Evolutionary conservation across 768 basidiomycete species (phyloP).

Genomic region (Mycena amicta): DNA sequence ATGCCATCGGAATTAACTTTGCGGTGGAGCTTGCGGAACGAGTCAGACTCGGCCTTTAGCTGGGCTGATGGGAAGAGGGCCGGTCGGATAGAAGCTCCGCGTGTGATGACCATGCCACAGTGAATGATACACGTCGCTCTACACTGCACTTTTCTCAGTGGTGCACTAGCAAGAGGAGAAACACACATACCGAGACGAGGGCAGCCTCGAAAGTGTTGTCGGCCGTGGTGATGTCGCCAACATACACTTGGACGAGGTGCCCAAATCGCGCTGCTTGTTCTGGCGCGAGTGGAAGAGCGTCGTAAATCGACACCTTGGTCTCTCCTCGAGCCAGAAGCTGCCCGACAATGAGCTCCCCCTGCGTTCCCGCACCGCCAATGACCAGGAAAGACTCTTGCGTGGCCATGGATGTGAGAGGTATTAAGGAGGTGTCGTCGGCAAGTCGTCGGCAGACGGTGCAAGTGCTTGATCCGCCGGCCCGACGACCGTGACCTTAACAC

Average conservation of each 20-base stretch:
- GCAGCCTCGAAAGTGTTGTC: constrained; percentile 38
- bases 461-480: too few species aligned
- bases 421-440: too few species aligned
- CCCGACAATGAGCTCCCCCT: constrained; percentile 49
- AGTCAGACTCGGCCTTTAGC: constrained; percentile 36
- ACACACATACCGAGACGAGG: constrained; percentile 37
- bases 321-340: constrained; percentile 43
- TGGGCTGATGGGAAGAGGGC: constrained; percentile 22
- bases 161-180: background rate
- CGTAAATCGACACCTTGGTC: constrained; percentile 46
- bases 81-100: constrained; percentile 33
- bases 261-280: constrained; percentile 35
- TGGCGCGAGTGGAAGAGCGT: constrained; percentile 37
- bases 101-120: constrained; percentile 47
- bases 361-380: constrained; percentile 49
- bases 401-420: background rate
- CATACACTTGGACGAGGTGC: constrained; percentile 37
- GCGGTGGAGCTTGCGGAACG: background rate
- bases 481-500: too few species aligned
- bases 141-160: constrained; percentile 25
- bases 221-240: constrained; percentile 48
- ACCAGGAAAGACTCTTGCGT: constrained; percentile 44
- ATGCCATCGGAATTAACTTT: constrained; percentile 6
- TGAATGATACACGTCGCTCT: constrained; percentile 51
- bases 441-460: too few species aligned